Evolutionary conservation across 2,329 filamentous ascomycete genomes (phyloP).

Genomic region (Parascedosporium putredinis): DNA sequence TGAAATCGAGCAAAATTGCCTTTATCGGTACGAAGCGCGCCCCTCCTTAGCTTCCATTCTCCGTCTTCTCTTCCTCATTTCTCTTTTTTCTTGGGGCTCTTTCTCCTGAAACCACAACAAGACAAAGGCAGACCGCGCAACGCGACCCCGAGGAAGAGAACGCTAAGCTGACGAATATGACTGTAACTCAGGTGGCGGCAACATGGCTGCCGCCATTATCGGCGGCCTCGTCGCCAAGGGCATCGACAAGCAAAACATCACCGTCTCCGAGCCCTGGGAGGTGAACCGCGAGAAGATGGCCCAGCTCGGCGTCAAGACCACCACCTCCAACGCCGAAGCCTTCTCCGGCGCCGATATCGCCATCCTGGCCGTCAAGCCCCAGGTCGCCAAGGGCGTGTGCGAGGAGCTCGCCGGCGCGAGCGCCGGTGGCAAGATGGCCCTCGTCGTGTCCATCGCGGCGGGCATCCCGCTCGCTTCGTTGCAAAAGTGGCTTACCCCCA

Average conservation of each 20-base stretch:
- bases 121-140: no score
- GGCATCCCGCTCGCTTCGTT: slow-evolving; percentile 36
- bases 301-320: slow-evolving; percentile 33
- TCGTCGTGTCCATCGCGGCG: slow-evolving; percentile 38
- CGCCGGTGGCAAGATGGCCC: slow-evolving; percentile 22
- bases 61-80: no score
- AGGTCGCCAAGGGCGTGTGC: slow-evolving; percentile 36
- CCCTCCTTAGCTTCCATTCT: no score
- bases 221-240: slow-evolving; percentile 33
- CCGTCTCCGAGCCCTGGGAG: slow-evolving; percentile 40
- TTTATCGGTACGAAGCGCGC: not conserved
- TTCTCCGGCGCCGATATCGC: slow-evolving; percentile 32
- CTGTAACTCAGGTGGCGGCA: slow-evolving; percentile 37
- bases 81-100: no score
- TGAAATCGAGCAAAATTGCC: not conserved
- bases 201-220: slow-evolving; percentile 43
- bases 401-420: slow-evolving; percentile 31
- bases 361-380: slow-evolving; percentile 41
- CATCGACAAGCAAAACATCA: slow-evolving; percentile 32
- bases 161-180: no score
- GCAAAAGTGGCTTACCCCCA: slow-evolving; percentile 28
- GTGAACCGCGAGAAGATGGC: slow-evolving; percentile 40
- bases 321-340: slow-evolving; percentile 34
- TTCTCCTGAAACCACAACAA: no score
- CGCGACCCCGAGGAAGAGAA: no score